A percentile compares a stretch with the other conserved stretches of the same genome.
phyloP scores from a whole-genome alignment of 495 filamentous ascomycete species.

The Daldinia concentrica region DNA sequence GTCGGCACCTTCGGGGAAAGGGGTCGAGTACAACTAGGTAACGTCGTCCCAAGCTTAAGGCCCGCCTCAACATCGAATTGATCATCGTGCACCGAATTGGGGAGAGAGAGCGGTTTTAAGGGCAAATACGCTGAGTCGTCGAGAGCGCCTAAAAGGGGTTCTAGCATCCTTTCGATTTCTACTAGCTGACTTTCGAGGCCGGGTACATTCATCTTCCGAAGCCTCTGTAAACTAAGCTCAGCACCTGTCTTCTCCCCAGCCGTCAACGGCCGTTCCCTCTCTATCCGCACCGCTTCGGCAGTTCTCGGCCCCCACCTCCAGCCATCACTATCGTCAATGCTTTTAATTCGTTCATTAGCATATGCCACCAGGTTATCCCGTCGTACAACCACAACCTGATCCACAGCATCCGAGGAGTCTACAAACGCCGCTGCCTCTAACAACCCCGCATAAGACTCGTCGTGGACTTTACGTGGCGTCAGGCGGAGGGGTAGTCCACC shows the following conservation, averaged over 20 bases:
- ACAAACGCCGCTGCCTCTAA: slow-evolving; percentile 43
- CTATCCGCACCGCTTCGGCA: slow-evolving; percentile 34
- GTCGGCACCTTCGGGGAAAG: neutral
- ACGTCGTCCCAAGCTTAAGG: slow-evolving; percentile 11
- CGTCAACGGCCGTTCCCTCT: slow-evolving; percentile 43
- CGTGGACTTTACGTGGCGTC: slow-evolving; percentile 51
- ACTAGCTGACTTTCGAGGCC: slow-evolving; percentile 42
- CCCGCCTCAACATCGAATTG: slow-evolving; percentile 16
- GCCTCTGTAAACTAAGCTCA: slow-evolving; percentile 34
- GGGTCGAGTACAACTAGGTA: neutral
- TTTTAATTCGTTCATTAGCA: slow-evolving; percentile 25
- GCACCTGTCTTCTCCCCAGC: slow-evolving; percentile 33
- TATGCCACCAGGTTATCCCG: slow-evolving; percentile 40
- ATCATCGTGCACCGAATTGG: slow-evolving; percentile 9
- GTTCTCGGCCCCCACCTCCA: slow-evolving; percentile 22
- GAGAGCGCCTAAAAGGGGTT: slow-evolving; percentile 35
- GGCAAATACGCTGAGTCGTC: slow-evolving; percentile 1
- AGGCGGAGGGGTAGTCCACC: slow-evolving; percentile 45
- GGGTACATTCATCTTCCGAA: slow-evolving; percentile 34
- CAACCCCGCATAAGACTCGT: slow-evolving; percentile 50
- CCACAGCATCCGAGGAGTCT: slow-evolving; percentile 34
- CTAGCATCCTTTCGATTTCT: slow-evolving; percentile 45
- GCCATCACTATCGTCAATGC: neutral
- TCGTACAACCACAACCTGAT: slow-evolving; percentile 44
- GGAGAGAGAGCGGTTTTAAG: slow-evolving; percentile 20